phyloP scores from a whole-genome alignment of 208 protist genomes.

The Acanthamoeba culbertsoni region DNA sequence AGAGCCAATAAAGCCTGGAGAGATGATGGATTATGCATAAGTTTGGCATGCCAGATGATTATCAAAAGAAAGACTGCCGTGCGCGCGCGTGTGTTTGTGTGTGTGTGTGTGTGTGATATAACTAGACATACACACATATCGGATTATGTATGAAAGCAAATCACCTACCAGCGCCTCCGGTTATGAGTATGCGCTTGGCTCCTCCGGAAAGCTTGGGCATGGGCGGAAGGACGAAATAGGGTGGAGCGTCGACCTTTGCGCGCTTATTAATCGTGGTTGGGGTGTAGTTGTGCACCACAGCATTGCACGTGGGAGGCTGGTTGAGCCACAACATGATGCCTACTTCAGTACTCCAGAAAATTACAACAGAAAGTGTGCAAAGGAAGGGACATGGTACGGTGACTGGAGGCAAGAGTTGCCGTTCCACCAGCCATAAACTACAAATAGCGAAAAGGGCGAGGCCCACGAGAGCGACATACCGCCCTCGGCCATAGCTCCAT shows the following conservation, averaged over 20 bases:
- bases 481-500: too few species aligned
- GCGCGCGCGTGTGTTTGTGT: too few species aligned
- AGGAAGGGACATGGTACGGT: not conserved
- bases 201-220: not conserved
- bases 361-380: not conserved
- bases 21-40: too few species aligned
- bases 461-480: not conserved
- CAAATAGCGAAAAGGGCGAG: not conserved
- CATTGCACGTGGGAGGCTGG: not conserved
- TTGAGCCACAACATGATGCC: not conserved
- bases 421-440: not conserved
- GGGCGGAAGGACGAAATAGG: not conserved
- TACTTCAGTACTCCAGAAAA: not conserved
- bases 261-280: not conserved
- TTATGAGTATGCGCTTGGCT: conserved; percentile 15
- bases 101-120: not conserved
- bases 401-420: not conserved
- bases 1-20: conserved; percentile 43
- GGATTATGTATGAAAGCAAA: not conserved
- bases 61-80: too few species aligned
- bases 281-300: not conserved
- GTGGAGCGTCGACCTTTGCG: not conserved
- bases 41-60: too few species aligned
- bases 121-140: not conserved
- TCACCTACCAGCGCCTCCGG: not conserved